Conservation (phyloP, 257 asterid genomes). For the Solanum piurae region DNA sequence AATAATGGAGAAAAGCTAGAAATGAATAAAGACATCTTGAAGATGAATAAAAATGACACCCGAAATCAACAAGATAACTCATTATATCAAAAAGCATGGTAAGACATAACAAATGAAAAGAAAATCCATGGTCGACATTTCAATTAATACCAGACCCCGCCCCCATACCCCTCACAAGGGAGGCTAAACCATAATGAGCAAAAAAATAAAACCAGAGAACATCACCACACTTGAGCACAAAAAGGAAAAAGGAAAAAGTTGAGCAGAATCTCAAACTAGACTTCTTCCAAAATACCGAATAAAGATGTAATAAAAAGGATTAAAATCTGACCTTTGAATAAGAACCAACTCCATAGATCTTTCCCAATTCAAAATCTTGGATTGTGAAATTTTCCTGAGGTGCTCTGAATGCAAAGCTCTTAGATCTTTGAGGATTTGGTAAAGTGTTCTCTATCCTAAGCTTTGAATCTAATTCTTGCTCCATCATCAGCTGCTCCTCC, state of each 20-base stretch:
- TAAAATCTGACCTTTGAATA: constrained; percentile 70
- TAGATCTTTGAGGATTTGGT: constrained; percentile 56
- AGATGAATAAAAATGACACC: neutral
- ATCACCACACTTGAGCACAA: neutral
- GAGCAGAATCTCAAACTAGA: neutral
- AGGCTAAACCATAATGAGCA: neutral
- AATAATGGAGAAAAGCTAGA: neutral
- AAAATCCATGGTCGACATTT: neutral
- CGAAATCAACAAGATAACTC: neutral
- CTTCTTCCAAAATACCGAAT: neutral
- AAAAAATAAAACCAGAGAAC: neutral
- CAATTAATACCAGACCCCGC: neutral
- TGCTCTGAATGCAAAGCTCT: constrained; percentile 81
- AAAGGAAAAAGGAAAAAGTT: no score
- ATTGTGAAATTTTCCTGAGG: constrained; percentile 88
- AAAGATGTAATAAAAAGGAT: neutral
- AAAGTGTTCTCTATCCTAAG: constrained; percentile 43
- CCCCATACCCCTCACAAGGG: neutral
- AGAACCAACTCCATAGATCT: constrained; percentile 98
- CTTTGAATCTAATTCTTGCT: constrained; percentile 78
- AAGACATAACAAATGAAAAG: neutral
- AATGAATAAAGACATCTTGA: neutral
- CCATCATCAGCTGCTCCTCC: constrained; percentile 36
- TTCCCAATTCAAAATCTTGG: constrained; percentile 90
- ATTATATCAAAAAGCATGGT: neutral